Conservation (phyloP, 805 yeast genomes). For the Hanseniaspora lindneri region DNA sequence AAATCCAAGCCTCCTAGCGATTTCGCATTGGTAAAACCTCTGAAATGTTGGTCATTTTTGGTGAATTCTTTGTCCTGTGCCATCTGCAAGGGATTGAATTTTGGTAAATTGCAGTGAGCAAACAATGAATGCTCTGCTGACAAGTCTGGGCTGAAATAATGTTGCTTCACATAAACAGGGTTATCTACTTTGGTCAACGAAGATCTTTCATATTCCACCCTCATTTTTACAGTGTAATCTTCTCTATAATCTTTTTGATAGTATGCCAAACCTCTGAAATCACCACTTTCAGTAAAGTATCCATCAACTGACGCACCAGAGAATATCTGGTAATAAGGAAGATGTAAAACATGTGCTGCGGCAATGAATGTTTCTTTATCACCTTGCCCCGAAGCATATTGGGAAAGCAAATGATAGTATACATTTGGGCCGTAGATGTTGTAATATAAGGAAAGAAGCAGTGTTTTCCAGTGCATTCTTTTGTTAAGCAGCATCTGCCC, state of each 20-base stretch:
- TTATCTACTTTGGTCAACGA: neutral
- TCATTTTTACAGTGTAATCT: constrained; percentile 33
- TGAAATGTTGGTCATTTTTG: constrained; percentile 22
- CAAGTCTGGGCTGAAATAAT: constrained; percentile 15
- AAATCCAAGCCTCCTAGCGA: constrained; percentile 22
- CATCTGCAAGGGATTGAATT: constrained; percentile 29
- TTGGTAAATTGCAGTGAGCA: constrained; percentile 31
- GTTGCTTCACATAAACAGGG: neutral
- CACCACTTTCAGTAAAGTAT: constrained; percentile 22
- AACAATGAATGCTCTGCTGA: constrained; percentile 24
- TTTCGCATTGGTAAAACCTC: constrained; percentile 19
- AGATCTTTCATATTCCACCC: neutral
- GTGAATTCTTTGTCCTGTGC: constrained; percentile 18
- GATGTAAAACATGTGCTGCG: constrained; percentile 44
- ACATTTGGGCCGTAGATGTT: constrained; percentile 54
- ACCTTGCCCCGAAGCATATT: constrained; percentile 68
- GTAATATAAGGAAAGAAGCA: constrained; percentile 51
- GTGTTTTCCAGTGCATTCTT: constrained; percentile 44
- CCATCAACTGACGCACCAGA: constrained; percentile 32
- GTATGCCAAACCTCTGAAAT: constrained; percentile 34
- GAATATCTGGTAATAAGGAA: constrained; percentile 44
- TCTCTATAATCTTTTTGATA: constrained; percentile 37
- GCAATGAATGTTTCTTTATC: constrained; percentile 68
- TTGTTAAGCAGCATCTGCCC: constrained; percentile 59
- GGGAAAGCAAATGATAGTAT: constrained; percentile 57